A percentile compares a stretch with the other conserved stretches of the same genome.
Conservation (phyloP, 495 filamentous ascomycete species). For the Penicillium subrubescens region DNA sequence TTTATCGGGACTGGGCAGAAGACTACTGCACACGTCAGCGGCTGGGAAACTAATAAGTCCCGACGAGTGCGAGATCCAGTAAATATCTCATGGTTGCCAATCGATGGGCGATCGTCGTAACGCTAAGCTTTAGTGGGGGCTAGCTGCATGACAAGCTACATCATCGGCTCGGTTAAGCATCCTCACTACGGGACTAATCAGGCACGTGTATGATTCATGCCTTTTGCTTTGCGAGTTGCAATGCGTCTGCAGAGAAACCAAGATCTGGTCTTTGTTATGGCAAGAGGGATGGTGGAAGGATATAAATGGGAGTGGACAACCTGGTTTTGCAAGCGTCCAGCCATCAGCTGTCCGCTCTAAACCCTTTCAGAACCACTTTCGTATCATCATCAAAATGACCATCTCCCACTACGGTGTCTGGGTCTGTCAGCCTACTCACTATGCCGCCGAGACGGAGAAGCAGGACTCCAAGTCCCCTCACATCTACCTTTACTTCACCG, state of each 20-base stretch:
- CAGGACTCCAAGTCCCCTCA: constrained; percentile 33
- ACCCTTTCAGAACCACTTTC: background rate
- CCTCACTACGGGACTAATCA: background rate
- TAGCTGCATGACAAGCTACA: constrained; percentile 22
- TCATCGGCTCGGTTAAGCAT: constrained; percentile 6
- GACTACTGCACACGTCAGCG: background rate
- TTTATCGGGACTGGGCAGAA: background rate
- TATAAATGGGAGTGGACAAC: background rate
- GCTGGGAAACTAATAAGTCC: background rate
- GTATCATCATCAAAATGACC: constrained; percentile 17
- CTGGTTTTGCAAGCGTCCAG: background rate
- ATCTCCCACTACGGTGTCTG: constrained; percentile 36
- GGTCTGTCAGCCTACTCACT: constrained; percentile 28
- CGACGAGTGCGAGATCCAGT: background rate
- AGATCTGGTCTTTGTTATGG: background rate
- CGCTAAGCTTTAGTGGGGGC: constrained; percentile 14
- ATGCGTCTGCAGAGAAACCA: background rate
- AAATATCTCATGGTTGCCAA: background rate
- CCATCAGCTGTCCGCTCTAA: background rate
- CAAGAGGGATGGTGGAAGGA: background rate
- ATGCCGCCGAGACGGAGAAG: constrained; percentile 23
- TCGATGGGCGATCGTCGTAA: constrained; percentile 3
- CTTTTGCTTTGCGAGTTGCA: constrained; percentile 7
- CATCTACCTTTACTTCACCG: constrained; percentile 33
- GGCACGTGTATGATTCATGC: constrained; percentile 13